Base-by-base conservation (phyloP, 140 eudicot species). In the Stevia rebaudiana region DNA sequence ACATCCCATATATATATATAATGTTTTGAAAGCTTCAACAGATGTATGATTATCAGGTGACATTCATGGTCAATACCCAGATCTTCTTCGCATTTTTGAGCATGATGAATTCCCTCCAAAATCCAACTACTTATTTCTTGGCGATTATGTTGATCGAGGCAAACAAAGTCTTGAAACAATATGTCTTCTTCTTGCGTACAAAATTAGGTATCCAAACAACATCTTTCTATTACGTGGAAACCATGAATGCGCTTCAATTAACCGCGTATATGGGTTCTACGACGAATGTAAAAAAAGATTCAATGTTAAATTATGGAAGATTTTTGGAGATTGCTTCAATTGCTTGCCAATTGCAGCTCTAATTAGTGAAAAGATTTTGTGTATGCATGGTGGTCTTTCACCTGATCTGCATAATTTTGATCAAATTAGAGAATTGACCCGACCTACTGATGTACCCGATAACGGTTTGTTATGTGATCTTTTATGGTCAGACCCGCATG, bases 381-480 rank as follows among this genome's bases (percentile, higher is more conserved):
- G 83, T 22, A 78, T 78, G 83, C 83, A 78, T 11, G 83, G 83
- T 16, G 83, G 83, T n/a, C 80, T 78, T 56, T 78, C 80, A 9
- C 83, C 83, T 3, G 83, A 78, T 12, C 69, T 78, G 8, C 21
- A 68, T 68, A 19, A 47, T 12, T 74, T 78, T 55, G 80, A 78
- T 57, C 83, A 78, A 49, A 78, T 78, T 25, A 55, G 80, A 68
- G 75, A 78, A 0, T 54, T 78, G 44, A 39, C 61, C 54, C 79
- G 83, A 7, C 83, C 80, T 16, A 4, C 66, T 37, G 83, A 78
- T 19, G 74, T 78, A 11, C 76, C 83, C 0, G 83, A 78, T 44
- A n/a, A 25, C 8, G 83, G 83, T 63, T 15, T 78, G 36, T 80
- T 78, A 12, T 78, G 83, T 68, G 83, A 78, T 69, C 83, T 78